These are phyloP conservation scores for Triticum dicoccoides DNA, from an alignment of 176 grass and related monocot species.

Conservation along the genomic window DNA sequence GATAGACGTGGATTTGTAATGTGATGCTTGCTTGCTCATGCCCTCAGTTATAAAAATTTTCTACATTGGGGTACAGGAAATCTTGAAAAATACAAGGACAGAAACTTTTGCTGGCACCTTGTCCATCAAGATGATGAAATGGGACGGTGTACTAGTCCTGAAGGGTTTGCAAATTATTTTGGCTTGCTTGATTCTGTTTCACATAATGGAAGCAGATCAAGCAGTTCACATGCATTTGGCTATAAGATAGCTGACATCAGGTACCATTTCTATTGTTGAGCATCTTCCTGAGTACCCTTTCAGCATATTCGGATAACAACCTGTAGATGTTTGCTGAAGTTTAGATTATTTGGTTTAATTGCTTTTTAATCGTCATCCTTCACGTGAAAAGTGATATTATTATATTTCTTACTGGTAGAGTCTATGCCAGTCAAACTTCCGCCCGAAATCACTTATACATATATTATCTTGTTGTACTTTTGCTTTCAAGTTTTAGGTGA, in stretches of 20 bases:
- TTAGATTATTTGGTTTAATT: slow-evolving; percentile 26
- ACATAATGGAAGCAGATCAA: slow-evolving; percentile 47
- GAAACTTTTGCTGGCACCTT: slow-evolving; percentile 80
- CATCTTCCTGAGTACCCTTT: slow-evolving; percentile 19
- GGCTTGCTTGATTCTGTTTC: slow-evolving; percentile 89
- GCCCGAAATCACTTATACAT: background rate
- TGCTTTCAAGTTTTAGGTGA: background rate
- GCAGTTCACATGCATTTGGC: slow-evolving; percentile 60
- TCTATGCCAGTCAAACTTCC: background rate
- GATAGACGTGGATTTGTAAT: background rate
- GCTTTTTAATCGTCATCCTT: background rate
- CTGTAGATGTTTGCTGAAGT: background rate
- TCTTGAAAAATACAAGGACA: slow-evolving; percentile 78
- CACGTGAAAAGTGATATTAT: background rate
- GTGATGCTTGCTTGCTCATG: slow-evolving; percentile 12
- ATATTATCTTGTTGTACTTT: background rate
- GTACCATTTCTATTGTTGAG: slow-evolving; percentile 37
- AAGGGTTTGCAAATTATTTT: slow-evolving; percentile 77
- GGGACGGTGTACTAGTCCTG: slow-evolving; percentile 70
- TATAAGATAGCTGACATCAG: slow-evolving; percentile 81
- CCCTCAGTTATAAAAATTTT: background rate
- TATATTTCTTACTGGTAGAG: background rate
- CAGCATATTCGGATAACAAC: background rate
- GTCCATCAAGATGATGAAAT: slow-evolving; percentile 68
- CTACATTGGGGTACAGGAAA: slow-evolving; percentile 51